Evolutionary conservation across 2,329 filamentous ascomycete genomes (phyloP), one percentile per base, ranked within the genome.

Genomic region (Sclerotinia glacialis): DNA sequence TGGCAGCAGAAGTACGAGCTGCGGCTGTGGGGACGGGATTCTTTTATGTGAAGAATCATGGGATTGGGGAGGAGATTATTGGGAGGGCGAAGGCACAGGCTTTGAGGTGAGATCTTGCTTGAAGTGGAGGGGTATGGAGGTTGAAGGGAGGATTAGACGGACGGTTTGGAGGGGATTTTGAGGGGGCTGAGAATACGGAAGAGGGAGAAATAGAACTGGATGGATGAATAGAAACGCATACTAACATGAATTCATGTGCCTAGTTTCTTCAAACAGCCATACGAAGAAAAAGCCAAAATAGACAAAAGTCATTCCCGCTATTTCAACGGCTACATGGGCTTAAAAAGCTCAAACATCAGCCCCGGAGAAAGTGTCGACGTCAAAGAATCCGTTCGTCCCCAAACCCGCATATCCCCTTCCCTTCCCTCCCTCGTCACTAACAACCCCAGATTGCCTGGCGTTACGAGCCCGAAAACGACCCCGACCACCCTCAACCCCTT

Each of bases 401-500:
- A 34, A 37, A 23, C 21, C 7, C n/a, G 1, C 6, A 55, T 14
- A 26, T 14, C 18, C 52, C 44, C 6, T n/a, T 16, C n/a, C n/a
- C n/a, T n/a, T 1, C 44, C 2, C 26, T 2, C 28, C 28, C 28
- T 16, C 18, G 7, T 23, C 23, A 54, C 42, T 47, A 34, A 60
- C 56, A 34, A 14, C 21, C 16, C 18, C 83, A 69, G 73, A 65
- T 76, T 7, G 70, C 78, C 3, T 83, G 83, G 74, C 77, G 80
- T 12, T 87, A 87, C 69, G 80, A 83, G 46, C 82, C 84, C 0
- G 73, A 78, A 28, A 79, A 82, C 67, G 85, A 87, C 69, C 82
- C 84, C 0, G 77, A 78, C 1, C 56, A 60, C 28, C 74, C 77
- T 14, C 74, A 77, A 53, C 74, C 80, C 47, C 70, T 81, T 2